Base-by-base conservation (phyloP, 139 green algal genomes). In the Volvox reticuliferus region DNA sequence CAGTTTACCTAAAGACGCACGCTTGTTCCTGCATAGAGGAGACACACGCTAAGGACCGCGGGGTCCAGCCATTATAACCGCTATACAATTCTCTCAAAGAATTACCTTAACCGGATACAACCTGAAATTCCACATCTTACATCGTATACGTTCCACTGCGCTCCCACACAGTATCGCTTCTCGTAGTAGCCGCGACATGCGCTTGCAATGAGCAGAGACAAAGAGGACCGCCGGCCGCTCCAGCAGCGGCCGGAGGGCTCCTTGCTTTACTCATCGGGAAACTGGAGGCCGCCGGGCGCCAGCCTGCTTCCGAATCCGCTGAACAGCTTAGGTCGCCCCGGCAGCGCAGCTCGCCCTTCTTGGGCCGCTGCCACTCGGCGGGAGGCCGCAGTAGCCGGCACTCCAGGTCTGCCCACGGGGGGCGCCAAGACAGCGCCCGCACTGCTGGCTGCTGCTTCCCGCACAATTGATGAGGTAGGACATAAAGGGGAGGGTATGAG, bases 301-400 rank as follows among this genome's bases (percentile, higher is more conserved):
- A 79, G 76, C 76, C 19, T 91, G 1, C 76, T 91, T 16, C 87
- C 87, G 0, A 79, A 79, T 1, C 87, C 87, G 24, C 75, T 91
- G 18, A 90, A 75, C 55, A 44, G 20, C 32, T 50, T 90, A 14
- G 73, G 76, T 6, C 76, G 76, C 0, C 75, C 61, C 0, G 33
- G 33, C 76, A 79, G 76, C 87, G 76, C 55, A 12, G 36, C n/a
- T 5, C n/a, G 35, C n/a, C 50, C 68, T 12, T 68, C 33, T 5
- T 79, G 61, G 37, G 21, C 61, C 3, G 62, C 77, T 1, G 24
- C 68, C 13, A 63, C 68, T 12, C 26, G 84, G 13, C 36, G 36
- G 1, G 37, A 69, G 19, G 68, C 37, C 17, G n/a, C 82, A 32
- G 17, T n/a, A 32, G 44, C 79, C 28, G 36, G 21, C 20, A 84